Percentiles rank a stretch among this genome's conserved stretches.
Evolutionary conservation across 2,329 filamentous ascomycete species (phyloP).

Genomic region (Neocatenulostroma microsporum): DNA sequence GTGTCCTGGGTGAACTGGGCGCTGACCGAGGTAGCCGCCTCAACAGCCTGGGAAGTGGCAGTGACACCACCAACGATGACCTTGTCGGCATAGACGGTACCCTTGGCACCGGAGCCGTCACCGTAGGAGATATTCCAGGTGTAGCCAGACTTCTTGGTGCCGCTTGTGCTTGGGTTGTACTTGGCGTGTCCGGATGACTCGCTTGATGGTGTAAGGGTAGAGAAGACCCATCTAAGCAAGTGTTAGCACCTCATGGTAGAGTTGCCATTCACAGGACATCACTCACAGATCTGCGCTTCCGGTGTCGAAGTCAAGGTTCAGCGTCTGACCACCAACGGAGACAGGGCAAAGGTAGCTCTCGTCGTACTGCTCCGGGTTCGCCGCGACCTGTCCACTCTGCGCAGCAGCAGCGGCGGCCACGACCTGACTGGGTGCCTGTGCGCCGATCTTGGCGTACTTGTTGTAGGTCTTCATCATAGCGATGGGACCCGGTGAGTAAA

Average conservation of each 20-base stretch:
- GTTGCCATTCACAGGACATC: not conserved
- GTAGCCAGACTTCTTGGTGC: no score
- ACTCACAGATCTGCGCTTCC: conserved; percentile 62
- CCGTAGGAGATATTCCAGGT: conserved; percentile 62
- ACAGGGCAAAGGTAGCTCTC: conserved; percentile 64
- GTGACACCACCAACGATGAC: conserved; percentile 60
- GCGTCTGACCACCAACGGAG: conserved; percentile 58
- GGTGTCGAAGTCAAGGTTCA: conserved; percentile 68
- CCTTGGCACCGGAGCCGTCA: conserved; percentile 56
- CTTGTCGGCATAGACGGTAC: conserved; percentile 59
- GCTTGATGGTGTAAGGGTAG: conserved; percentile 45
- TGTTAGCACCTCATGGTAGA: no score
- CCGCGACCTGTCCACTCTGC: conserved; percentile 48
- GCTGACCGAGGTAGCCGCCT: conserved; percentile 55
- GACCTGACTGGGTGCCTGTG: conserved; percentile 20
- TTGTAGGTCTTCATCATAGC: conserved; percentile 34
- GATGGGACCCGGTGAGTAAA: conserved; percentile 32
- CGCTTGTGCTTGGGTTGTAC: conserved; percentile 49
- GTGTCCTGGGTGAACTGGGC: conserved; percentile 51
- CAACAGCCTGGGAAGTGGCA: conserved; percentile 57
- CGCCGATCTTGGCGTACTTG: conserved; percentile 30
- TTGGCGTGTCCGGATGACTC: conserved; percentile 46
- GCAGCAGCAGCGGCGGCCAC: conserved; percentile 24
- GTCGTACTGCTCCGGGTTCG: conserved; percentile 58
- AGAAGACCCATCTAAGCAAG: conserved; percentile 65